Evolutionary conservation across 2,329 filamentous ascomycete species (phyloP), one percentile per base, ranked within the genome.

Genomic region (Apiospora pterosperma): DNA sequence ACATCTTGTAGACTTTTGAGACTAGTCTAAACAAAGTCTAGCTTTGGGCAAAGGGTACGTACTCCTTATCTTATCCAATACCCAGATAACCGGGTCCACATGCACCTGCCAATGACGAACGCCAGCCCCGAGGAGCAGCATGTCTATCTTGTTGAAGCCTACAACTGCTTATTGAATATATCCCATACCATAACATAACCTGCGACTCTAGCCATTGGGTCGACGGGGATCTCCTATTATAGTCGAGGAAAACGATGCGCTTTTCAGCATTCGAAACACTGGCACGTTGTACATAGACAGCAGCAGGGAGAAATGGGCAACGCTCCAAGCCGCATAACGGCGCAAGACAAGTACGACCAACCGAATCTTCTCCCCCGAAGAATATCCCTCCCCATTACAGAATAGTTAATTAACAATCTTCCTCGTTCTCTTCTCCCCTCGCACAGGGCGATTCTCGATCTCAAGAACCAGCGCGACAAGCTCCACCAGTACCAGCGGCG

Each of bases 391-490:
- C 16, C 6, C 16, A 34, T 11, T 4, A 12, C 25, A 5, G 21
- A 28, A 48, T 23, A 19, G 21, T 2, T 4, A 2, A 34, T 19
- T 55, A 34, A 55, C 19, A 34, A n/a, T 48, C 36, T 63, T 60
- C 65, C 48, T 59, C 59, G 62, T 59, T 62, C 64, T 59, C 65
- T 12, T 69, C 62, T 21, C 5, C 10, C 48, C 58, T 41, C 64
- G 62, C 41, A 36, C 76, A 97, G 94, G 82, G 95, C 95, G 66
- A 97, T 98, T 79, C 90, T 98, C 74, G 94, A 98, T 80, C 91
- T 98, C 82, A 98, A 98, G 82, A 93, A 89, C 79, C 95, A 98
- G 82, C 94, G 96, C 78, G 96, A 99, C 84, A 96, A 93, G 78
- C 90, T 99, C 4, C 94, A 96, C 74, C 93, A 97, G 77, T 98